phyloP scores from a whole-genome alignment of 495 filamentous ascomycete genomes.

The Tuber microsphaerosporum region DNA sequence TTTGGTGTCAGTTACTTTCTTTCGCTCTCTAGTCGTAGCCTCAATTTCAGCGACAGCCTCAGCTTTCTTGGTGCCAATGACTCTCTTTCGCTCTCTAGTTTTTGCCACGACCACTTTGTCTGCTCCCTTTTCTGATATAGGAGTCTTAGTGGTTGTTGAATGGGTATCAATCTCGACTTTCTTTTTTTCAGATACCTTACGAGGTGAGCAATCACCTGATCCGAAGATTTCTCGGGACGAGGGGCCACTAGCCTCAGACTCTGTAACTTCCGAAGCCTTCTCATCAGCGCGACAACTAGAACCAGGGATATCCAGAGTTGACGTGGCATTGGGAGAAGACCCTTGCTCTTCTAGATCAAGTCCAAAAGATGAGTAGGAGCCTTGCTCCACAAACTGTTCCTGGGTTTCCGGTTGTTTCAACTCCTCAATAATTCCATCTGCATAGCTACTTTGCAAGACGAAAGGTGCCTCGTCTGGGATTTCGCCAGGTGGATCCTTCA shows the following conservation, averaged over 20 bases:
- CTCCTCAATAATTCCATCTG: not conserved
- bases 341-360: not conserved
- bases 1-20: not conserved
- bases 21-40: not conserved
- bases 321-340: not conserved
- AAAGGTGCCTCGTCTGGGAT: not conserved
- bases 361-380: not conserved
- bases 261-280: not conserved
- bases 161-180: not conserved
- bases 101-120: not conserved
- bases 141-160: not conserved
- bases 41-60: not conserved
- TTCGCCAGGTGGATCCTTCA: not conserved
- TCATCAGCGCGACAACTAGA: not conserved
- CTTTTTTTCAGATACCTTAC: not conserved
- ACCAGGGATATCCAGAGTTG: not conserved
- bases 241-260: not conserved
- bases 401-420: not conserved
- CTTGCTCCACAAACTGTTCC: not conserved
- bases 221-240: not conserved
- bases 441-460: constrained; percentile 3
- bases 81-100: not conserved
- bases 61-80: not conserved
- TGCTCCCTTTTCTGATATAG: not conserved
- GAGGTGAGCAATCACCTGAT: not conserved